Conservation (phyloP, 441 rosid species). For the Brassica hybrid region DNA sequence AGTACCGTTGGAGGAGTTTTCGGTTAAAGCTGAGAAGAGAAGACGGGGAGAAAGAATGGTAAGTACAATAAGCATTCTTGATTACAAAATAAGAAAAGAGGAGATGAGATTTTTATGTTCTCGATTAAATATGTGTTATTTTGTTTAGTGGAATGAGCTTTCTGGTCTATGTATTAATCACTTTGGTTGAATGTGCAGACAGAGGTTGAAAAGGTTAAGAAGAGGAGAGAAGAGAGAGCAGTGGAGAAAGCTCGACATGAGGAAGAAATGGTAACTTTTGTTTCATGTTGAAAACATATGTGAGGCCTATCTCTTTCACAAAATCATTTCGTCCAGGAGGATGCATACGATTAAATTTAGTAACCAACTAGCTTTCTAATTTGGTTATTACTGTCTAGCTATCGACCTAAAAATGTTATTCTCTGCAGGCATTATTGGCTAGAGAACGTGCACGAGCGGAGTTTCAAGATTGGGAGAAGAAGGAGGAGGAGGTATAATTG, state of each 20-base stretch:
- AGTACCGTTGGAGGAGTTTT: constrained; percentile 63
- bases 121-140: neutral
- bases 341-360: constrained; percentile 1
- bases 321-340: constrained; percentile 10
- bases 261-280: constrained; percentile 84
- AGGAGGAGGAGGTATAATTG: constrained; percentile 82
- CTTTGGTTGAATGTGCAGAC: constrained; percentile 52
- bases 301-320: neutral
- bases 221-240: constrained; percentile 97
- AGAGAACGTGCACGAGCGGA: constrained; percentile 99
- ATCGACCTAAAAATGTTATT: constrained; percentile 9
- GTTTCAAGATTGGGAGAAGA: constrained; percentile 98
- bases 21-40: constrained; percentile 89
- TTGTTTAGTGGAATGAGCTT: constrained; percentile 13
- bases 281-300: constrained; percentile 10
- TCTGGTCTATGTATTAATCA: constrained; percentile 15
- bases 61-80: constrained; percentile 32
- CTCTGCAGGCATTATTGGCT: constrained; percentile 78
- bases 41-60: constrained; percentile 86
- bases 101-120: constrained; percentile 2
- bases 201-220: constrained; percentile 93
- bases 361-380: neutral
- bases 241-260: constrained; percentile 88
- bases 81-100: neutral
- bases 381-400: neutral